These are phyloP conservation scores for Leishmania guyanensis DNA, from an alignment of 208 protist genomes.

Conservation along the genomic window DNA sequence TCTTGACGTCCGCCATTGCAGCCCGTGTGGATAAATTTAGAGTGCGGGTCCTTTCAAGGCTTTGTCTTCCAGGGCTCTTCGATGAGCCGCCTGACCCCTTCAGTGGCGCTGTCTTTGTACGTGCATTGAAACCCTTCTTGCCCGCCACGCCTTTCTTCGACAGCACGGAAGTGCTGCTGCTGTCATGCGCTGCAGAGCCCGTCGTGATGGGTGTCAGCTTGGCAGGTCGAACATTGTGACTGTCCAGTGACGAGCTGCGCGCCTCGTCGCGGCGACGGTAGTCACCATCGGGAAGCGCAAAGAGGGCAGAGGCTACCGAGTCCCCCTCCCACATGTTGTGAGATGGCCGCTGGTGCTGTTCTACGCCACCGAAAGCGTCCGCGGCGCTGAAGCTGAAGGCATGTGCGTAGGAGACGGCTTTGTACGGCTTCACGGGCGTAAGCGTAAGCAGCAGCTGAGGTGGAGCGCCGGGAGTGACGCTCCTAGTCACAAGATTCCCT, in stretches of 20 bases:
- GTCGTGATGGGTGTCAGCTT: background rate
- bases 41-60: background rate
- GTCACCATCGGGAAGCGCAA: constrained; percentile 12
- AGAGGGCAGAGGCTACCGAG: constrained; percentile 13
- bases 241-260: constrained; percentile 27
- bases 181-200: background rate
- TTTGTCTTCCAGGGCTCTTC: background rate
- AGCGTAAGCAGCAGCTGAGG: constrained; percentile 17
- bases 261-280: background rate
- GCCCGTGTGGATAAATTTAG: background rate
- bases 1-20: background rate
- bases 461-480: constrained; percentile 9
- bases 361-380: background rate
- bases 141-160: background rate
- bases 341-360: background rate
- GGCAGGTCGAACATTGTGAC: background rate
- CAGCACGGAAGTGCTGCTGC: background rate
- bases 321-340: background rate
- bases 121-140: background rate
- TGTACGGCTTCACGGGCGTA: constrained; percentile 14
- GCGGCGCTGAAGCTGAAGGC: constrained; percentile 21
- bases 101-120: background rate
- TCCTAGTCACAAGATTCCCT: background rate
- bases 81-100: background rate
- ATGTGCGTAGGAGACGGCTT: constrained; percentile 17